Evolutionary conservation across 2,329 filamentous ascomycete species (phyloP).

Genomic region (Trichoderma semiorbis): DNA sequence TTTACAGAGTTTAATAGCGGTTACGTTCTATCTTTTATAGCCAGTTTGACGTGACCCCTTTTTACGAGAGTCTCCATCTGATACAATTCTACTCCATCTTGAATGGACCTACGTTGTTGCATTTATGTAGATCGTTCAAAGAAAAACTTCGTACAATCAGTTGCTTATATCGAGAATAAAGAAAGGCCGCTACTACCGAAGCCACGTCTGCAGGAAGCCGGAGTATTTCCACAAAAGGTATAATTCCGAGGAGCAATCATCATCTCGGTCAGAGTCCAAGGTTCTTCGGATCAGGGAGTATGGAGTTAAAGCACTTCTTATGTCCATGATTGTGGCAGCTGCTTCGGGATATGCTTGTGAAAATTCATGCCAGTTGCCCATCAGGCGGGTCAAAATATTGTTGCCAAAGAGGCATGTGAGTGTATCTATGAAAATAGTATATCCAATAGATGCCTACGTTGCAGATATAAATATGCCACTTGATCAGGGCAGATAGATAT

Average conservation of each 20-base stretch:
- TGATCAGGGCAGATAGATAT: neutral
- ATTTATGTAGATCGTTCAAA: neutral
- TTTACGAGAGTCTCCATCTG: neutral
- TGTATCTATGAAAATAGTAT: neutral
- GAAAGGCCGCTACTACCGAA: neutral
- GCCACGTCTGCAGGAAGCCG: neutral
- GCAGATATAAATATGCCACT: neutral
- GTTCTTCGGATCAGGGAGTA: neutral
- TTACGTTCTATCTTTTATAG: neutral
- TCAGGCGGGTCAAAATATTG: neutral
- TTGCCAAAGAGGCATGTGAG: neutral
- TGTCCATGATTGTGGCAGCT: neutral
- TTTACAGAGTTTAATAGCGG: neutral
- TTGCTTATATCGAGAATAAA: neutral
- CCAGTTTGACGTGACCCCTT: neutral
- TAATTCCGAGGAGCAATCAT: neutral
- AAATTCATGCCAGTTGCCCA: neutral
- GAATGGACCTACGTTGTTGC: neutral
- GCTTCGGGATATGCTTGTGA: neutral
- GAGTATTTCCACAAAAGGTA: neutral
- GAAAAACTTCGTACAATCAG: fast-evolving
- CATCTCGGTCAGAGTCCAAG: neutral
- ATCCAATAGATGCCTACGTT: neutral
- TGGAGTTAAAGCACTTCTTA: neutral
- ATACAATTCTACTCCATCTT: neutral